Evolutionary conservation across 306 rosid species (phyloP).

Genomic region (Quercus agrifolia): DNA sequence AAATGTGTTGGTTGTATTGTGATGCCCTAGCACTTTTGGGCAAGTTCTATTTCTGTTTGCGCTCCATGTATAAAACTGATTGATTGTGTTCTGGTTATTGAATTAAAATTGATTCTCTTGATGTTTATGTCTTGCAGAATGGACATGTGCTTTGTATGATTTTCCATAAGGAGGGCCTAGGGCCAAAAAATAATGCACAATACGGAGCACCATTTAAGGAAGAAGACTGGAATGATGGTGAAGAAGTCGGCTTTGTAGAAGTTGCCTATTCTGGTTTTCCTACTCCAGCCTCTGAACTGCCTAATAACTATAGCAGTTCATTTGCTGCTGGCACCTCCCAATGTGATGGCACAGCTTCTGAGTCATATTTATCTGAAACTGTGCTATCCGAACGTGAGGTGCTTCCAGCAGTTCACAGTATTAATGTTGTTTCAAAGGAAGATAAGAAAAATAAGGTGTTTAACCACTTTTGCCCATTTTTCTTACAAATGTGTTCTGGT

Average conservation of each 20-base stretch:
- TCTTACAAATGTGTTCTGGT: not conserved
- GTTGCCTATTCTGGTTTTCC: slow-evolving; percentile 2
- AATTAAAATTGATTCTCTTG: slow-evolving; percentile 5
- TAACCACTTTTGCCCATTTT: not conserved
- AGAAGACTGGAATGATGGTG: slow-evolving; percentile 57
- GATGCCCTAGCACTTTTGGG: not conserved
- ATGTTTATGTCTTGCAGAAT: slow-evolving; percentile 39
- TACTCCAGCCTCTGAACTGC: slow-evolving; percentile 8
- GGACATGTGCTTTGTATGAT: slow-evolving; percentile 61
- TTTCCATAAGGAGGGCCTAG: slow-evolving; percentile 62
- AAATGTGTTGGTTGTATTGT: not conserved
- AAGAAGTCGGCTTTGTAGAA: slow-evolving; percentile 32
- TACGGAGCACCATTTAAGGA: slow-evolving; percentile 62
- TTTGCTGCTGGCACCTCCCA: slow-evolving; percentile 15
- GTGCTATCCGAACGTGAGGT: slow-evolving; percentile 14
- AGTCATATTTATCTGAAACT: slow-evolving; percentile 34
- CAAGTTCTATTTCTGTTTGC: not conserved
- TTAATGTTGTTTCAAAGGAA: slow-evolving; percentile 14
- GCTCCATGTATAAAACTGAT: not conserved
- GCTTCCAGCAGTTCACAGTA: slow-evolving; percentile 19
- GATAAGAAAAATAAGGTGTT: slow-evolving; percentile 37
- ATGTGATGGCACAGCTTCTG: slow-evolving; percentile 25
- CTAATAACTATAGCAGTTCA: slow-evolving; percentile 12
- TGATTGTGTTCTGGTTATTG: slow-evolving; percentile 13
- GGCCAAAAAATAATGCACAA: slow-evolving; percentile 66